Percentiles rank a stretch among this genome's conserved stretches.
Conservation (phyloP, 2,329 filamentous ascomycete genomes). For the Sclerotinia glacialis region DNA sequence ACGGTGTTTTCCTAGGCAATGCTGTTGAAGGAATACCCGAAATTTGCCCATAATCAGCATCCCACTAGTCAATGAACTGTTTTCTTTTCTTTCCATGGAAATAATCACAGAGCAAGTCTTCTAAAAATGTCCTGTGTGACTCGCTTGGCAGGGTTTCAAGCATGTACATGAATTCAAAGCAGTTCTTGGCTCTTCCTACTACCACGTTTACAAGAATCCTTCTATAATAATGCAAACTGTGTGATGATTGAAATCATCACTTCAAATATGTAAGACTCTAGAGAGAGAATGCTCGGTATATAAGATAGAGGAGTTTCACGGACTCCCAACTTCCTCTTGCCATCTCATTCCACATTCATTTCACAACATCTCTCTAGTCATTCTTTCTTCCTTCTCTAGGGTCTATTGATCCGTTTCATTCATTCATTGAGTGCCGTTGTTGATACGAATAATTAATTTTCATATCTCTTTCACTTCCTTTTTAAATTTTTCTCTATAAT, state of each 20-base stretch:
- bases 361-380: constrained; percentile 10
- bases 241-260: not conserved
- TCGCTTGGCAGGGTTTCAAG: not conserved
- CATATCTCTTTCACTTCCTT: not conserved
- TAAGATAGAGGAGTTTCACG: constrained; percentile 13
- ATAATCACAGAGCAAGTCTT: not conserved
- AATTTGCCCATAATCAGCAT: constrained; percentile 11
- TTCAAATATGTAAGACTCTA: not conserved
- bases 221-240: constrained; percentile 3
- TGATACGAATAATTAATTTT: constrained; percentile 4
- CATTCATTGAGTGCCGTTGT: constrained; percentile 9
- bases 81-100: not conserved
- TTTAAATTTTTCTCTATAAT: not conserved
- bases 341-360: constrained; percentile 21
- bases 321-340: not conserved
- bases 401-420: constrained; percentile 20
- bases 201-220: constrained; percentile 12
- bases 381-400: constrained; percentile 15
- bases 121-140: not conserved
- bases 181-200: constrained; percentile 9
- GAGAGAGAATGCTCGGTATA: constrained; percentile 5
- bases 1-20: not conserved
- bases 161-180: not conserved
- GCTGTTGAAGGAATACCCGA: constrained; percentile 10
- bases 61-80: not conserved